These are phyloP conservation scores for Parasitella parasitica DNA, from an alignment of 371 early-diverging fungal genomes.

Conservation along the genomic window DNA sequence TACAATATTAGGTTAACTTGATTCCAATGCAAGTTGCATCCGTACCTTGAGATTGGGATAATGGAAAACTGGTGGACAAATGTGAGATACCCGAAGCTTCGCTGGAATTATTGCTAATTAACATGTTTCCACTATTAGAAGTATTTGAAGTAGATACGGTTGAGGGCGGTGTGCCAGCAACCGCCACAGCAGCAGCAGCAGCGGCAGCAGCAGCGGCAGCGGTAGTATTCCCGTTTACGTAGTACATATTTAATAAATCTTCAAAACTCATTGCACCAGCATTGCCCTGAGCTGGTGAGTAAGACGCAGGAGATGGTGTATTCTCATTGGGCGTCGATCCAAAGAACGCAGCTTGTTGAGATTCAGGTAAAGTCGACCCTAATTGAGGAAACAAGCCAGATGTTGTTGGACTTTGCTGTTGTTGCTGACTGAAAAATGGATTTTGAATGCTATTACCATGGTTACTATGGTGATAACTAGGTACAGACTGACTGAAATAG, in stretches of 20 bases:
- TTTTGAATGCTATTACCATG: not conserved
- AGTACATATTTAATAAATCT: conserved; percentile 31
- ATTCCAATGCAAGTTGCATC: not conserved
- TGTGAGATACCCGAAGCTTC: conserved; percentile 7
- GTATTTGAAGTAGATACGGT: not conserved
- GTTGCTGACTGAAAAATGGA: not conserved
- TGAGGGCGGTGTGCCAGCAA: conserved; percentile 6
- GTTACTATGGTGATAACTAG: conserved; percentile 14
- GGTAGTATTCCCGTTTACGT: conserved; percentile 16
- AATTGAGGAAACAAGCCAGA: conserved; percentile 25
- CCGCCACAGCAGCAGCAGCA: conserved; percentile 15
- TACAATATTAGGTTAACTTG: not conserved
- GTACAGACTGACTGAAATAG: conserved; percentile 30
- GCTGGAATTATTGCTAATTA: conserved; percentile 1
- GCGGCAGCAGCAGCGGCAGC: conserved; percentile 18
- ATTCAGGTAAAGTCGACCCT: conserved; percentile 14
- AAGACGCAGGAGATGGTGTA: conserved; percentile 20
- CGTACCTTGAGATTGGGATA: conserved; percentile 18
- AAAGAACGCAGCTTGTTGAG: conserved; percentile 19
- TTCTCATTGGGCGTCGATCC: conserved; percentile 21
- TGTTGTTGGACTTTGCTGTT: conserved; percentile 2
- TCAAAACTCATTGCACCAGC: conserved; percentile 40
- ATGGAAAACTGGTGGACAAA: conserved; percentile 2
- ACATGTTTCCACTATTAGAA: not conserved
- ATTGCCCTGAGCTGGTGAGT: conserved; percentile 11